Percentiles rank a stretch among this genome's conserved stretches.
Evolutionary conservation across 2,329 filamentous ascomycete species (phyloP).

Genomic region (Xylaria sp.): DNA sequence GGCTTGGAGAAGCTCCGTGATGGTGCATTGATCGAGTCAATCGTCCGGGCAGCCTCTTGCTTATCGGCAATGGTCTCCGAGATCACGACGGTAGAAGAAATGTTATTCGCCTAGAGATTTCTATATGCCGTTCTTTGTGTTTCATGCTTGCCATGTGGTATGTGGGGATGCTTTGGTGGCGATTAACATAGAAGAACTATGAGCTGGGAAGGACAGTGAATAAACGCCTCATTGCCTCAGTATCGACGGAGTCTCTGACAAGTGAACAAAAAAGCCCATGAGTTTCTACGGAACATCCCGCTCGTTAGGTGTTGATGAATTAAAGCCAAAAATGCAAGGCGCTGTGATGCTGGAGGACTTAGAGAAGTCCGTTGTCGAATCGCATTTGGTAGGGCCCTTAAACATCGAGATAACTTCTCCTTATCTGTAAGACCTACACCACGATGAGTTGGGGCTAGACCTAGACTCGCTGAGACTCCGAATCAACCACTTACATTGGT

Average conservation of each 20-base stretch:
- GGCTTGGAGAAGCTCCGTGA: constrained; percentile 31
- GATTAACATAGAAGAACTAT: background rate
- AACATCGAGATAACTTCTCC: background rate
- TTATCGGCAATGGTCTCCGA: constrained; percentile 10
- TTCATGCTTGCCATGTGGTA: constrained; percentile 10
- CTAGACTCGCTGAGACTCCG: background rate
- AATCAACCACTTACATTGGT: background rate
- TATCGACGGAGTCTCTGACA: background rate
- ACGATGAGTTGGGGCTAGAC: too few species aligned
- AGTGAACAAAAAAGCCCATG: background rate
- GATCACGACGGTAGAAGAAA: background rate
- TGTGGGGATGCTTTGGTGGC: background rate
- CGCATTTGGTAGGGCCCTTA: background rate
- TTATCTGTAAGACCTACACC: background rate
- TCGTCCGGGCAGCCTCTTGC: background rate
- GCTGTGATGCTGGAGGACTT: background rate
- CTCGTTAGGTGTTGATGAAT: background rate
- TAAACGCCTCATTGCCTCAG: background rate
- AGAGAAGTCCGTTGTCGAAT: background rate
- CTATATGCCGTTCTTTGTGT: constrained; percentile 14
- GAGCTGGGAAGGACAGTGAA: background rate
- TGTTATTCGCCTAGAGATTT: constrained; percentile 14
- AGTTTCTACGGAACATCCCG: background rate
- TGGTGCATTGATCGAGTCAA: constrained; percentile 13
- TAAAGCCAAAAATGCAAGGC: background rate